Percentiles rank a stretch among this genome's conserved stretches.
These are phyloP conservation scores for Arabidopsis suecica DNA, from an alignment of 345 rosid genomes.

Conservation along the genomic window DNA sequence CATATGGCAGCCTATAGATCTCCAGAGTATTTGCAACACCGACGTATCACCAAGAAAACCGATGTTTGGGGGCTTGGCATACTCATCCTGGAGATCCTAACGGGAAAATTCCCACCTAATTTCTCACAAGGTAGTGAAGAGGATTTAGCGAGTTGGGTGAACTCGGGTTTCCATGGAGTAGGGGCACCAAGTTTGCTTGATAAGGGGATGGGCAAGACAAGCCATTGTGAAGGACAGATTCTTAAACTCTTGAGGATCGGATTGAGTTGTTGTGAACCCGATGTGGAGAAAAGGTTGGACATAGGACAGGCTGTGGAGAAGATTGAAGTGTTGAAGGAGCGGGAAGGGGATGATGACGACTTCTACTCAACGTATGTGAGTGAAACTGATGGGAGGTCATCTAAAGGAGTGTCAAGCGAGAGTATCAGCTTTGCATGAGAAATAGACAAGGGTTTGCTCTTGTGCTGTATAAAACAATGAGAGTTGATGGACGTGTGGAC, in stretches of 20 bases:
- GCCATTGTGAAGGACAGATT: constrained; percentile 52
- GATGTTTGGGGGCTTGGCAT: constrained; percentile 92
- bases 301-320: constrained; percentile 61
- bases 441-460: not conserved
- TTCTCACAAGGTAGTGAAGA: constrained; percentile 53
- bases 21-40: constrained; percentile 68
- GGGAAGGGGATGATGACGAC: constrained; percentile 55
- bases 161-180: constrained; percentile 40
- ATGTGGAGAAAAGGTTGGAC: constrained; percentile 78
- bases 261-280: constrained; percentile 66
- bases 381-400: constrained; percentile 55
- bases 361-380: constrained; percentile 59
- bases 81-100: constrained; percentile 72
- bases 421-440: constrained; percentile 31
- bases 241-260: constrained; percentile 67
- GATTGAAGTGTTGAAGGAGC: constrained; percentile 66
- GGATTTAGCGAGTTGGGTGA: constrained; percentile 69
- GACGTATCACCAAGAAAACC: constrained; percentile 82
- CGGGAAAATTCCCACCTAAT: constrained; percentile 64
- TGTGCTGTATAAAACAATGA: constrained; percentile 7
- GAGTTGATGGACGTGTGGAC: not conserved
- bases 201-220: constrained; percentile 56
- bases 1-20: constrained; percentile 94
- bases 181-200: constrained; percentile 53
- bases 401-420: constrained; percentile 42